Evolutionary conservation across 2,329 filamentous ascomycete genomes (phyloP).

Genomic region (Dactylellina leptospora): DNA sequence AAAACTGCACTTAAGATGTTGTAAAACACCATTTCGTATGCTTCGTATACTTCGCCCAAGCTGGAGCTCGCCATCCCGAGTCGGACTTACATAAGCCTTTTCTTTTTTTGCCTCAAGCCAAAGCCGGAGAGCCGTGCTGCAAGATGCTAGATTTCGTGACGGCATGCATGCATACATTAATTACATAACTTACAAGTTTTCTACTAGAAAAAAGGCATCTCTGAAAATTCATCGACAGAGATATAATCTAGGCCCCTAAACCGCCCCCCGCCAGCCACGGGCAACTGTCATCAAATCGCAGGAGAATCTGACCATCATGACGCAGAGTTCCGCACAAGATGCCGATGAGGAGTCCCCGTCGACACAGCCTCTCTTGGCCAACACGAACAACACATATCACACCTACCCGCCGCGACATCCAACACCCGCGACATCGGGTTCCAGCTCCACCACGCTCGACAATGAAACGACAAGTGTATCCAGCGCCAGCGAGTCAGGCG

Average conservation of each 20-base stretch:
- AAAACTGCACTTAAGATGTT: too few species aligned
- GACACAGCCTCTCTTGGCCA: slow-evolving; percentile 51
- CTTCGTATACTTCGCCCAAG: too few species aligned
- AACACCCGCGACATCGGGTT: slow-evolving; percentile 15
- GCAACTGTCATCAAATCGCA: slow-evolving; percentile 5
- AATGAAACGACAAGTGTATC: slow-evolving; percentile 12
- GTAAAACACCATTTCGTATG: too few species aligned
- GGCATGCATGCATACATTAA: too few species aligned
- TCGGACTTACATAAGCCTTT: too few species aligned
- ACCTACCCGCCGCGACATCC: background rate
- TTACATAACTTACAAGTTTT: too few species aligned
- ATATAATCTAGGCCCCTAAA: background rate
- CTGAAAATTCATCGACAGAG: too few species aligned
- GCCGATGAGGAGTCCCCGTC: background rate
- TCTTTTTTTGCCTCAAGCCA: too few species aligned
- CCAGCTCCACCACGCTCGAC: slow-evolving; percentile 17
- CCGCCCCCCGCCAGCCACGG: background rate
- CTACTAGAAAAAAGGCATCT: too few species aligned
- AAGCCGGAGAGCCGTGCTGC: too few species aligned
- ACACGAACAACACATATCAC: slow-evolving; percentile 42
- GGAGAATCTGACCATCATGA: background rate
- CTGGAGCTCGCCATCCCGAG: too few species aligned
- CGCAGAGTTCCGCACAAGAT: background rate
- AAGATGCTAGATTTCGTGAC: too few species aligned
- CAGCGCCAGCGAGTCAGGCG: slow-evolving; percentile 19